Percentiles rank a stretch among this genome's conserved stretches.
Conservation (phyloP, 176 grass and related monocot species). For the Cenchrus purpureus region DNA sequence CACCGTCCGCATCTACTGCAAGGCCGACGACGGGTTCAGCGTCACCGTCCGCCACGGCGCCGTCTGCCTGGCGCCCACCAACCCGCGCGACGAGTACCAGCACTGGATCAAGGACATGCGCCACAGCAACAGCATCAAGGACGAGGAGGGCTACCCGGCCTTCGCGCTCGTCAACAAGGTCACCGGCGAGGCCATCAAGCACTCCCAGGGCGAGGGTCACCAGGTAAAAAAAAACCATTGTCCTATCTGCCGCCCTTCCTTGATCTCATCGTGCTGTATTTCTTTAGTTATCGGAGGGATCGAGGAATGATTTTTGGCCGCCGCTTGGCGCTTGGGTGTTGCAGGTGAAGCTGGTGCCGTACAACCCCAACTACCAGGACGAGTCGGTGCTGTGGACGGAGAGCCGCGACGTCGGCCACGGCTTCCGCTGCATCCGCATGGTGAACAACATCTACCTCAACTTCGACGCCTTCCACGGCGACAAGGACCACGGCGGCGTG, state of each 20-base stretch:
- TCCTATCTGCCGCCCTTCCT: not conserved
- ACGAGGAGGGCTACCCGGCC: slow-evolving; percentile 86
- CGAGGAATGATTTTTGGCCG: not conserved
- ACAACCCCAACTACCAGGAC: slow-evolving; percentile 73
- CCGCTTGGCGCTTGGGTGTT: not conserved
- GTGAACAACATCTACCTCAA: slow-evolving; percentile 97
- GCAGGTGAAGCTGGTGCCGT: slow-evolving; percentile 78
- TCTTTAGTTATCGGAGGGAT: not conserved
- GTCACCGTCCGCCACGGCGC: slow-evolving; percentile 60
- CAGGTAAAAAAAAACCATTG: slow-evolving; percentile 49
- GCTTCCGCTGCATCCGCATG: slow-evolving; percentile 94
- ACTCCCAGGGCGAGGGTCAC: slow-evolving; percentile 74
- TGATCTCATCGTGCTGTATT: not conserved
- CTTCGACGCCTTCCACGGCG: slow-evolving; percentile 86
- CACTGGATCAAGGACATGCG: slow-evolving; percentile 96
- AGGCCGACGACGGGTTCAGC: slow-evolving; percentile 78
- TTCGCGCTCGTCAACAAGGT: slow-evolving; percentile 84
- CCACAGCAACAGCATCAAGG: slow-evolving; percentile 75
- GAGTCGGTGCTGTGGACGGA: slow-evolving; percentile 93
- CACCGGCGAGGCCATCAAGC: slow-evolving; percentile 86
- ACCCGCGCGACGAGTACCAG: slow-evolving; percentile 73
- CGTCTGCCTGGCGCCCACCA: slow-evolving; percentile 70
- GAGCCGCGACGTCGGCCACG: slow-evolving; percentile 74
- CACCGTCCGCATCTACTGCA: slow-evolving; percentile 78
- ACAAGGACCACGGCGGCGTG: slow-evolving; percentile 85